Base-by-base conservation (phyloP, 805 yeast species). In the Ogataea kodamae region DNA sequence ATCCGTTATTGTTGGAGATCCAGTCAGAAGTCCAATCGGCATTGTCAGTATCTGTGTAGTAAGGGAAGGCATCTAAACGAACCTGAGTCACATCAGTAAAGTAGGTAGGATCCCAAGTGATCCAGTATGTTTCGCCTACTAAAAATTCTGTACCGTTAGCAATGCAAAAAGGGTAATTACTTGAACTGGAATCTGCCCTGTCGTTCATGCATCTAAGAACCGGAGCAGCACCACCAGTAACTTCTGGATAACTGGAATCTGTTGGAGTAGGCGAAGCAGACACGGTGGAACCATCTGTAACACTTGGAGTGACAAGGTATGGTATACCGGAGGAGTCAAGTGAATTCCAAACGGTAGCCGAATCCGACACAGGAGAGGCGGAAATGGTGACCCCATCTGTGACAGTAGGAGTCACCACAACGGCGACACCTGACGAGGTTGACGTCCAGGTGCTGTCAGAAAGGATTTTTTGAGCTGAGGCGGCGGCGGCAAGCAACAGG, bases 371-470 rank as follows among this genome's bases (percentile, higher is more conserved):
- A 21, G 73, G 72, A 2, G 70, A 62, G 12, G 61, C 64, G 27
- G 62, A 55, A 3, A 60, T 37, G 2, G 80, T 74, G 10, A 75
- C 78, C 22, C 78, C 78, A 28, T 68, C 74, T 42, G 73, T 67
- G 26, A 81, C 80, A 3, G 61, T 56, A 18, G 61, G 61, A 14
- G 59, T 54, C 14, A 57, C 43, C n/a, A 25, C 11, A 9, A 50
- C 32, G 5, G 31, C 32, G 15, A 42, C 40, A 12, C 54, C 53
- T 1, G 54, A 45, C 16, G 63, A 55, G 6, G 62, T 56, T 1
- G 67, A 54, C 5, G 62, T 62, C 69, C 69, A 64, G 6, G 57
- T 30, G n/a, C 40, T 32, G 15, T 46, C 44, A 5, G 50, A 33
- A 18, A 51, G 35, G 10, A 51, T 53, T 12, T 48, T 48, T 33